Evolutionary conservation across 805 yeast species (phyloP).

Genomic region (Sugiyamaella smithiae): DNA sequence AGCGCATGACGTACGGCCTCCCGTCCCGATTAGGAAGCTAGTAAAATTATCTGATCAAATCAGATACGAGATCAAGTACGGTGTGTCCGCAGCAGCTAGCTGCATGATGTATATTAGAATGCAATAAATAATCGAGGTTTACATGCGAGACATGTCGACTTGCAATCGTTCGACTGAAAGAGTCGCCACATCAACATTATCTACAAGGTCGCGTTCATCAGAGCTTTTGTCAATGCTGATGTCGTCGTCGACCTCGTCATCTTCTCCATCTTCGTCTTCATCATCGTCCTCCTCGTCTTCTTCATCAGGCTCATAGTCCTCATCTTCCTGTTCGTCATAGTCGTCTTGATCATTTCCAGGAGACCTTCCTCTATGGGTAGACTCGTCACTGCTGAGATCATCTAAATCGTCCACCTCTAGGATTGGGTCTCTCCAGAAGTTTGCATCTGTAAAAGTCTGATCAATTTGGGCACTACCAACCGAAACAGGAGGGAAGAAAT

Average conservation of each 20-base stretch:
- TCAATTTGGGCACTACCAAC: constrained; percentile 40
- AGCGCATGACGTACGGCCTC: neutral
- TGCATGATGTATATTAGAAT: neutral
- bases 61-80: neutral
- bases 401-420: constrained; percentile 42
- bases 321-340: constrained; percentile 32
- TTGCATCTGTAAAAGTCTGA: constrained; percentile 77
- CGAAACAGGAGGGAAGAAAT: constrained; percentile 86
- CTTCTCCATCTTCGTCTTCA: constrained; percentile 18
- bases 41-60: neutral
- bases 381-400: constrained; percentile 21
- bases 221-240: neutral
- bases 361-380: constrained; percentile 21
- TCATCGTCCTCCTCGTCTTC: constrained; percentile 31
- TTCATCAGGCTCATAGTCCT: constrained; percentile 33
- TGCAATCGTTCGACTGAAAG: no score
- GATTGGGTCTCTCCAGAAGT: constrained; percentile 88
- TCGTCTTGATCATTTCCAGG: constrained; percentile 35
- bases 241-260: constrained; percentile 23
- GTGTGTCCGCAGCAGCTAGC: neutral
- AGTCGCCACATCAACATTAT: no score
- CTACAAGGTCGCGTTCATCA: no score
- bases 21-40: neutral
- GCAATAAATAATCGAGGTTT: constrained; percentile 1
- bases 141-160: neutral